A percentile compares a stretch with the other conserved stretches of the same genome.
Conservation (phyloP, 495 filamentous ascomycete genomes). For the Astrothelium subdiscretum region DNA sequence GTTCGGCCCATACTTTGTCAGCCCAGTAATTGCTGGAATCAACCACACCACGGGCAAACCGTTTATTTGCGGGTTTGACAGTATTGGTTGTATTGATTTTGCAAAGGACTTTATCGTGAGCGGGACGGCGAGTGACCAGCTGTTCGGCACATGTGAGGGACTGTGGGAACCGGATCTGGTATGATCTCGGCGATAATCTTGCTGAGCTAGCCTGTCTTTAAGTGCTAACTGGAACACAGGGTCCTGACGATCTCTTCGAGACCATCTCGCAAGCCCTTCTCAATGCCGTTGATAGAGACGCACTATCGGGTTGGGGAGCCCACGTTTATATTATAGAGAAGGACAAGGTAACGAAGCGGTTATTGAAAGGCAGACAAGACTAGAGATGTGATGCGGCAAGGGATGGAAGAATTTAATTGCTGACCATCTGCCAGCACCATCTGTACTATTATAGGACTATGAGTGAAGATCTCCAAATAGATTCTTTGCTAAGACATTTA, state of each 20-base stretch:
- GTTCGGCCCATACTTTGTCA: constrained; percentile 94
- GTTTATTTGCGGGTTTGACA: constrained; percentile 98
- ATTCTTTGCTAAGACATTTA: not conserved
- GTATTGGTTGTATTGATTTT: constrained; percentile 98
- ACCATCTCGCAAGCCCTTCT: constrained; percentile 95
- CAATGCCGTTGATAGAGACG: constrained; percentile 92
- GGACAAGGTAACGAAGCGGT: constrained; percentile 96
- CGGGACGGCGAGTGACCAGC: constrained; percentile 89
- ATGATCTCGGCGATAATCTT: constrained; percentile 5
- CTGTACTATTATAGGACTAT: not conserved
- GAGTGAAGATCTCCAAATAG: not conserved
- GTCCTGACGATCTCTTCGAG: constrained; percentile 90
- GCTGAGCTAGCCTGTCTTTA: not conserved
- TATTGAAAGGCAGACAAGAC: constrained; percentile 83
- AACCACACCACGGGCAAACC: constrained; percentile 84
- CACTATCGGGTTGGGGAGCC: constrained; percentile 93
- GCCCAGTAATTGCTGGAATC: constrained; percentile 85
- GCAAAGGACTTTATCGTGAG: constrained; percentile 98
- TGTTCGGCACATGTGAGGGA: constrained; percentile 97
- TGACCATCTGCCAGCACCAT: not conserved
- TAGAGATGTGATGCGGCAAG: constrained; percentile 16
- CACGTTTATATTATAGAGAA: constrained; percentile 99
- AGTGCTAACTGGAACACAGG: constrained; percentile 39
- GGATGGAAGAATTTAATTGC: not conserved
- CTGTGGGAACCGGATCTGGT: constrained; percentile 96